Conservation (phyloP, 768 basidiomycete species). For the Sporobolomyces pararoseus region DNA sequence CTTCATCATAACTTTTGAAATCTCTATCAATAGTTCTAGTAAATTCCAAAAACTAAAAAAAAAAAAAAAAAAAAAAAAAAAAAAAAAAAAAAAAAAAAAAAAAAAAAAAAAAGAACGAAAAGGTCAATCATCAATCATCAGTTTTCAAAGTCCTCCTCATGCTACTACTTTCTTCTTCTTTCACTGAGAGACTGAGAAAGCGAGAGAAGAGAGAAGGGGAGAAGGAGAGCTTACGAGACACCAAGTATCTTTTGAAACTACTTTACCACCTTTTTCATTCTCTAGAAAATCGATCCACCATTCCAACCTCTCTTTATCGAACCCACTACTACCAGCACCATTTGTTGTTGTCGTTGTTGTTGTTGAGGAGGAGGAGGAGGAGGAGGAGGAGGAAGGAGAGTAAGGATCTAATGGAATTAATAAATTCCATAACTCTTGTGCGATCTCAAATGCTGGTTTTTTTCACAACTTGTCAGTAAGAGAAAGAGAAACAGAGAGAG, state of each 20-base stretch:
- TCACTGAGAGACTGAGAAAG: no score
- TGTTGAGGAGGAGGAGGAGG: no score
- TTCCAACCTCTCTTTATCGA: constrained; percentile 48
- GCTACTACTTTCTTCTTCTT: no score
- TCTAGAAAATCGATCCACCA: constrained; percentile 84
- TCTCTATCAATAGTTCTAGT: constrained; percentile 66
- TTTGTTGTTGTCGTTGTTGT: no score
- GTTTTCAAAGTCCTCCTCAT: background rate
- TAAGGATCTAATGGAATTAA: constrained; percentile 64
- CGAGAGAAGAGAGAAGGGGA: background rate
- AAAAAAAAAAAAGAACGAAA: no score
- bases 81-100: no score
- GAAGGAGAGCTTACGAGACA: constrained; percentile 9
- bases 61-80: no score
- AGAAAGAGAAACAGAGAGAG: background rate
- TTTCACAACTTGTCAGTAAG: background rate
- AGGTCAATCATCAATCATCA: no score
- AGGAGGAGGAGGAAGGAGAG: no score
- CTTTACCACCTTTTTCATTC: constrained; percentile 62
- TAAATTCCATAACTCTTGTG: constrained; percentile 69
- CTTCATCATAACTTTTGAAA: constrained; percentile 69
- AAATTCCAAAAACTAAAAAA: constrained; percentile 41
- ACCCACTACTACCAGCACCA: no score
- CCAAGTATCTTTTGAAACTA: constrained; percentile 53
- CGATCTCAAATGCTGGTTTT: constrained; percentile 68